Evolutionary conservation across 1,139 yeast genomes (phyloP), one percentile per base, ranked within the genome.

Genomic region (Protomyces inundatus): DNA sequence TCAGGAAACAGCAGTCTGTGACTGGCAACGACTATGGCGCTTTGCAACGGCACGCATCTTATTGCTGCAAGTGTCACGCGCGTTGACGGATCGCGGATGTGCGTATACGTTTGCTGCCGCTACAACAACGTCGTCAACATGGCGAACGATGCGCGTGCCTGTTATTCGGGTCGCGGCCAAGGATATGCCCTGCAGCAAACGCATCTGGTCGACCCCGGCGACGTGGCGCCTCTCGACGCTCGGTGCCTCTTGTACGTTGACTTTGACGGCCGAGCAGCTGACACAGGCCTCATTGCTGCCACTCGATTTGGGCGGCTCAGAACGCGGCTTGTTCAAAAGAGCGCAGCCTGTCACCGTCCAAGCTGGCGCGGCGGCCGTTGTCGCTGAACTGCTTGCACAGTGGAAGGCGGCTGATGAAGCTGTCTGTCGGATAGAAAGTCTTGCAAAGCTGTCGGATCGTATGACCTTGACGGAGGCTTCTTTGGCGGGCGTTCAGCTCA

Each of bases 61-160:
- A 16, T 40, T 54, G 30, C 58, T 63, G 23, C 65, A 57, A 42
- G 32, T 63, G 10, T 63, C 65, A 14, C 53, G 65, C 32, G 63
- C 54, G 23, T 52, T 63, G 52, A 55, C 33, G n/a, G 62, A 50
- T 6, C 54, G 65, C 54, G 42, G 54, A 10, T 50, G 55, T 23
- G 55, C 34, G 23, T 59, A 63, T 34, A 54, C 58, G 3, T 52
- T 39, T 36, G 54, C 57, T 9, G 48, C 45, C 34, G 53, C 39
- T 9, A 6, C 35, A 9, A 39, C 42, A 6, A 35, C 23, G 1
- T 4, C 7, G 12, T 39, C 56, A 1, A 35, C 50, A 10, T 58
- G 56, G 62, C 32, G 42, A 16, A 39, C 56, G 42, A 33, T 58
- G 4, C 34, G 12, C 6, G 39, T 58, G 3, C 62, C 62, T 23